Evolutionary conservation across 345 rosid species (phyloP).

Genomic region (Eucalyptus erythrocorys): DNA sequence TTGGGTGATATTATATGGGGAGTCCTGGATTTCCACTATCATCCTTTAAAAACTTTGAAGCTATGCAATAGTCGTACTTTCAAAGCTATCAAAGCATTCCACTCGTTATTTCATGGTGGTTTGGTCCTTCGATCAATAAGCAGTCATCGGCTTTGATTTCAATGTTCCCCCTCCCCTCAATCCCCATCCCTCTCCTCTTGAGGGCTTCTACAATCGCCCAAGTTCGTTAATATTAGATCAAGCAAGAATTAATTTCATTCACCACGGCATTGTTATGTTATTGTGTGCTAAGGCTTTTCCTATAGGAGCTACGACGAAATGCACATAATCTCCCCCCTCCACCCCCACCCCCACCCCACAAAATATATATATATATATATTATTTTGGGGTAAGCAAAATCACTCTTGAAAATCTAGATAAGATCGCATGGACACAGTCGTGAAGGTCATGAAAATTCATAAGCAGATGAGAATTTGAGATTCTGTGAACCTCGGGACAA

Average conservation of each 20-base stretch:
- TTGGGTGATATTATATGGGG: neutral
- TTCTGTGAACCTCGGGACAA: neutral
- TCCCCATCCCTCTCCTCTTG: neutral
- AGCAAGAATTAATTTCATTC: neutral
- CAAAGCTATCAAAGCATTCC: neutral
- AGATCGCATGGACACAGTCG: neutral
- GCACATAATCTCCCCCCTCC: neutral
- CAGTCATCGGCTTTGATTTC: neutral
- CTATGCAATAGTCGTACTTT: neutral
- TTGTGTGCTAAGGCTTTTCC: neutral
- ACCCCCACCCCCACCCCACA: no score
- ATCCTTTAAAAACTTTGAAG: neutral
- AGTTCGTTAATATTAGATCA: neutral
- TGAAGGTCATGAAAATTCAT: neutral
- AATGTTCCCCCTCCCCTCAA: neutral
- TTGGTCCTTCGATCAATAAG: neutral
- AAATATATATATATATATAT: neutral
- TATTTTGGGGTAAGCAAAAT: neutral
- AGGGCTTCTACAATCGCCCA: neutral
- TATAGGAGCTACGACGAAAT: neutral
- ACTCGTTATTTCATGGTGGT: neutral
- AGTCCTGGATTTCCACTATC: neutral
- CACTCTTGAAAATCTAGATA: neutral
- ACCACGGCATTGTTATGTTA: no score
- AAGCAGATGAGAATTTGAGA: neutral